These are phyloP conservation scores for Solidago caesia DNA, from an alignment of 129 eudicot species.

Conservation along the genomic window DNA sequence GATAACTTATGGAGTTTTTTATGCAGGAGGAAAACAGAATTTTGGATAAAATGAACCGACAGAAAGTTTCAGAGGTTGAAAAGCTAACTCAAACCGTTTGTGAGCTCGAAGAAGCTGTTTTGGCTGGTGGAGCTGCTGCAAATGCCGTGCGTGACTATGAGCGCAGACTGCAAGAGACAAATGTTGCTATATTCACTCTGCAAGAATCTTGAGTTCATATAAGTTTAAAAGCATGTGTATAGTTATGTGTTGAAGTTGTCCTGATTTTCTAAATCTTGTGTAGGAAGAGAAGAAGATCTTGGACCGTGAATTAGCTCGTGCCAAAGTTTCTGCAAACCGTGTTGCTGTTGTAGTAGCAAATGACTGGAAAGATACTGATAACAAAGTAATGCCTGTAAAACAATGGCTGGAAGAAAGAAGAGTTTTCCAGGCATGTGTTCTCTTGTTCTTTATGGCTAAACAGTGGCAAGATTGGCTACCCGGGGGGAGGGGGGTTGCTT, in stretches of 20 bases:
- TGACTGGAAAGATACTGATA: constrained; percentile 94
- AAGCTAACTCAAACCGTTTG: constrained; percentile 73
- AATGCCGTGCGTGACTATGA: constrained; percentile 94
- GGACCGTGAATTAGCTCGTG: constrained; percentile 96
- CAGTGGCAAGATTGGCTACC: background rate
- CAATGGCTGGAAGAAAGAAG: constrained; percentile 98
- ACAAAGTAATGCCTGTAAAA: constrained; percentile 94
- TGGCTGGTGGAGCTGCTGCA: constrained; percentile 97
- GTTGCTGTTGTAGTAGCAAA: constrained; percentile 94
- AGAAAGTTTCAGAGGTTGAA: constrained; percentile 90
- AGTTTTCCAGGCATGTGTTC: constrained; percentile 58
- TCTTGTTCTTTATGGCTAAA: background rate
- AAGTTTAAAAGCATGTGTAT: constrained; percentile 2
- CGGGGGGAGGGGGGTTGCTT: background rate
- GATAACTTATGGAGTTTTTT: background rate
- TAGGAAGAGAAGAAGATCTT: constrained; percentile 81
- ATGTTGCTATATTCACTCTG: constrained; percentile 36
- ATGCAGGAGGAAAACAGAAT: constrained; percentile 85
- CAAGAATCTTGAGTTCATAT: background rate
- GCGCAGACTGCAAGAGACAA: constrained; percentile 84
- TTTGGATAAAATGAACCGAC: constrained; percentile 88
- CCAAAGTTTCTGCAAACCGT: constrained; percentile 85
- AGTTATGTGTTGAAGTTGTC: constrained; percentile 7
- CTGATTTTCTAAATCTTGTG: constrained; percentile 18
- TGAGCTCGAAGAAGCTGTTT: constrained; percentile 94